Evolutionary conservation across 192 early-diverging fungal genomes (phyloP).

Genomic region (Ambispora gerdemannii): DNA sequence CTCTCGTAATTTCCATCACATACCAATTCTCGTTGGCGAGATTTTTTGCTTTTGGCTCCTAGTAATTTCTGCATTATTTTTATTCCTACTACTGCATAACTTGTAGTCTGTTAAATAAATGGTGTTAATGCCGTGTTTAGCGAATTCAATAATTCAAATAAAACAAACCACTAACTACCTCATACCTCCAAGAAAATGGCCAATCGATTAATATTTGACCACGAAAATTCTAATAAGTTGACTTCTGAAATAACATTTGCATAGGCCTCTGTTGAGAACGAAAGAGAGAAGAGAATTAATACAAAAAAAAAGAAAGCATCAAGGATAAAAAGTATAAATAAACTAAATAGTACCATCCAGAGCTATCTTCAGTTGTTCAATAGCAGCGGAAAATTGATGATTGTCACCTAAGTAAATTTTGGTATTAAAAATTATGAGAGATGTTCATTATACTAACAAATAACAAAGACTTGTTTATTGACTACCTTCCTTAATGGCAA

Average conservation of each 20-base stretch:
- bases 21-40: constrained; percentile 4
- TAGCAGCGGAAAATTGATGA: too few relatives aligned
- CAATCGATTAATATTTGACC: constrained; percentile 1
- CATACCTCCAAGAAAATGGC: constrained; percentile 23
- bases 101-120: neutral
- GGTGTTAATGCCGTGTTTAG: neutral
- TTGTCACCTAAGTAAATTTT: too few relatives aligned
- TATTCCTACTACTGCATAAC: constrained; percentile 8
- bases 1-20: too few relatives aligned
- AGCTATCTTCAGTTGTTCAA: neutral
- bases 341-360: neutral
- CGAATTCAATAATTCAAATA: neutral
- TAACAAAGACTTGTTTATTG: neutral
- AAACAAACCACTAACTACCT: neutral
- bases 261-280: neutral
- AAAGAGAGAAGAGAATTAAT: neutral
- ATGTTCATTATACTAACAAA: too few relatives aligned
- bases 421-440: too few relatives aligned
- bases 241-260: neutral
- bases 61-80: neutral
- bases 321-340: neutral
- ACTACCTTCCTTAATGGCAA: constrained; percentile 5
- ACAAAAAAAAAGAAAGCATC: neutral
- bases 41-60: constrained; percentile 14
- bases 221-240: constrained; percentile 3